These are phyloP conservation scores for Acanthamoeba rhysodes DNA, from an alignment of 208 protist genomes.

Conservation along the genomic window DNA sequence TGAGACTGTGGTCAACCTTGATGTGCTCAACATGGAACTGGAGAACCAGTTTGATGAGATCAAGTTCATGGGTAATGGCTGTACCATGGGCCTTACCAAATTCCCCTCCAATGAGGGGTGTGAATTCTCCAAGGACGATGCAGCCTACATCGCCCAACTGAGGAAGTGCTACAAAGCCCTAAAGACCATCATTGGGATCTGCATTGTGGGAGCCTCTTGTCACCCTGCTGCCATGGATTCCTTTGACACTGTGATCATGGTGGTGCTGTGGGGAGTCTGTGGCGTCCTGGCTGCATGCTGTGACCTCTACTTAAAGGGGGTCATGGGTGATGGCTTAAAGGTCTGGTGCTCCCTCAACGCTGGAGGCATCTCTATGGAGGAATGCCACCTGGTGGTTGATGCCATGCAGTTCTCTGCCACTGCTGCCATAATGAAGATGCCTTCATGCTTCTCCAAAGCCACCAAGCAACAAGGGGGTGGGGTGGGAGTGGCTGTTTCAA, in stretches of 20 bases:
- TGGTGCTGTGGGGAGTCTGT: not conserved
- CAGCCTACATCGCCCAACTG: not conserved
- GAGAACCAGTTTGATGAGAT: not conserved
- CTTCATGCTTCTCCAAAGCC: no score
- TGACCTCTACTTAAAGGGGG: not conserved
- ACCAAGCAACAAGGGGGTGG: no score
- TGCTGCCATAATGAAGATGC: not conserved
- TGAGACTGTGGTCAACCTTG: not conserved
- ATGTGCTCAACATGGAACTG: not conserved
- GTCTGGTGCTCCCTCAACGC: not conserved
- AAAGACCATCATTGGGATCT: not conserved
- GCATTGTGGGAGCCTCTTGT: not conserved
- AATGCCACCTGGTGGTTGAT: not conserved
- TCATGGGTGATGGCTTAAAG: not conserved
- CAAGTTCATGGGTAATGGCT: not conserved
- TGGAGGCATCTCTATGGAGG: not conserved
- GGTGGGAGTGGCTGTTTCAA: no score
- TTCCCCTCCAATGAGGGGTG: slow-evolving; percentile 10
- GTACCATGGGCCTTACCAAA: not conserved
- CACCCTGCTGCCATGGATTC: not conserved
- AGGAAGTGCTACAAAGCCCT: not conserved
- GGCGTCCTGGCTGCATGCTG: not conserved
- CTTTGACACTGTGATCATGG: not conserved
- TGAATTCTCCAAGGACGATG: slow-evolving; percentile 3
- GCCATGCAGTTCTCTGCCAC: not conserved